phyloP scores from a whole-genome alignment of 257 asterid species.

The Nyctanthes arbortristis region DNA sequence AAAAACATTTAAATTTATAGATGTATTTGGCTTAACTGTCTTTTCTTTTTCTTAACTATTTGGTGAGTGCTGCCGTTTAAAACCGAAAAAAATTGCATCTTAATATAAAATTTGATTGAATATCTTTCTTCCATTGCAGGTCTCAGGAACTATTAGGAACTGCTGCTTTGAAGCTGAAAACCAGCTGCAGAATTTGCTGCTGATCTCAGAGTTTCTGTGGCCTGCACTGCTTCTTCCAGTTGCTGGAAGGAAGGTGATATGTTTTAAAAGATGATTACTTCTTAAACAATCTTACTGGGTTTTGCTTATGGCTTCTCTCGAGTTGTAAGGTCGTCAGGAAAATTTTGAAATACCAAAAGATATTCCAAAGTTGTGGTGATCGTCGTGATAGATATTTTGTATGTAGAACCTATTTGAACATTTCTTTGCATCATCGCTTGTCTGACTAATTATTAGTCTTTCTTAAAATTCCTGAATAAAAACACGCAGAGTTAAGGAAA shows the following conservation, averaged over 20 bases:
- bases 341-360: background rate
- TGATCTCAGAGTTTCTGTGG: conserved; percentile 92
- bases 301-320: background rate
- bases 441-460: background rate
- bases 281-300: background rate
- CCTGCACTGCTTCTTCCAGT: conserved; percentile 92
- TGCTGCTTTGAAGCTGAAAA: conserved; percentile 95
- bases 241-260: conserved; percentile 87
- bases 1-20: background rate
- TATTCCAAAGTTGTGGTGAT: background rate
- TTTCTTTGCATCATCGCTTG: background rate
- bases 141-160: conserved; percentile 93
- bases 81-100: background rate
- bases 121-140: conserved; percentile 41
- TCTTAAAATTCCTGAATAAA: background rate
- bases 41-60: conserved; percentile 18
- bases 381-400: background rate
- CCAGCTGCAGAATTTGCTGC: conserved; percentile 79
- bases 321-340: conserved; percentile 3
- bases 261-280: conserved; percentile 2
- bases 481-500: background rate
- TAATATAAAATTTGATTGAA: background rate
- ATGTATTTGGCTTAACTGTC: background rate
- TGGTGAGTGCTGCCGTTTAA: conserved; percentile 44
- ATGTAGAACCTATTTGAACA: background rate